Conservation (phyloP, 1,284 basidiomycete genomes). For the Volvariella surrecta region DNA sequence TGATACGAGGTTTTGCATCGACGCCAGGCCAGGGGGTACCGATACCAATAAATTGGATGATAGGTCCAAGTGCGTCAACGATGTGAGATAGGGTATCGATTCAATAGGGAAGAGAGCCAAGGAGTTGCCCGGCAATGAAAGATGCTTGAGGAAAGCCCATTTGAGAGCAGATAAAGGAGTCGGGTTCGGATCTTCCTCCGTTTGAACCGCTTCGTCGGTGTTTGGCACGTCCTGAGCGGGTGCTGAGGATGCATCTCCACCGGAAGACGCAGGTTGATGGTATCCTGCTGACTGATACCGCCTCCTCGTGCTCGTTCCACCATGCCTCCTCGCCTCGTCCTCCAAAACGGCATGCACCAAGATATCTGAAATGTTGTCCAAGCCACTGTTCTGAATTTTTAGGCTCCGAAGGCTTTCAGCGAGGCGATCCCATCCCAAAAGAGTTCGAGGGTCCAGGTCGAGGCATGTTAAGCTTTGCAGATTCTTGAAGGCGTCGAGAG, state of each 20-base stretch:
- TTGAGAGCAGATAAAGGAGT: constrained; percentile 49
- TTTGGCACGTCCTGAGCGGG: no score
- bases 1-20: constrained; percentile 70
- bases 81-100: constrained; percentile 63
- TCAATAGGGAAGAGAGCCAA: constrained; percentile 77
- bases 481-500: constrained; percentile 80
- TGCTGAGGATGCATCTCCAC: no score
- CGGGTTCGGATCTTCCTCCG: constrained; percentile 22
- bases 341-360: constrained; percentile 71
- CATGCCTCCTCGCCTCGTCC: constrained; percentile 59
- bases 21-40: constrained; percentile 69
- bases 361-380: constrained; percentile 79
- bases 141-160: constrained; percentile 73
- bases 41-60: constrained; percentile 86
- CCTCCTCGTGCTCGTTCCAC: constrained; percentile 26
- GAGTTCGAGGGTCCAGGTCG: constrained; percentile 75
- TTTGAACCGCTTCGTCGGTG: not conserved
- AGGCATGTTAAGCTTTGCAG: constrained; percentile 64
- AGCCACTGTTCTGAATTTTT: constrained; percentile 67
- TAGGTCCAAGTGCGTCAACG: constrained; percentile 82
- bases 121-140: constrained; percentile 76
- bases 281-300: constrained; percentile 29
- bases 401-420: constrained; percentile 66
- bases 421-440: constrained; percentile 83
- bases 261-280: constrained; percentile 34